Conservation (phyloP, 1,284 basidiomycete genomes). For the Anthracocystis panici-leucophaei region DNA sequence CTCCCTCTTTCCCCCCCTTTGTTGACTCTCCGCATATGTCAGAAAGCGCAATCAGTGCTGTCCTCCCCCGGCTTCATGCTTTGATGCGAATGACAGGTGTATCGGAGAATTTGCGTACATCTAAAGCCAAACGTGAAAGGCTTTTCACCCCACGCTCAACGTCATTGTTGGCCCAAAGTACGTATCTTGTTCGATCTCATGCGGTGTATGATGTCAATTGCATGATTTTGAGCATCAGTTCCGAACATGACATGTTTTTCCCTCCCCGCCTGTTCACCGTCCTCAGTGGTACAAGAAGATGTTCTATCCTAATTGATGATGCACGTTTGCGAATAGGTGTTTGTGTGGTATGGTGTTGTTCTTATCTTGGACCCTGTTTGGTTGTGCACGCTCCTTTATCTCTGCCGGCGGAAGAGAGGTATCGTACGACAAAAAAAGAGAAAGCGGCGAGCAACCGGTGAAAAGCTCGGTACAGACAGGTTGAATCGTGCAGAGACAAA, state of each 20-base stretch:
- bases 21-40: slow-evolving; percentile 2
- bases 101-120: slow-evolving; percentile 18
- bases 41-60: background rate
- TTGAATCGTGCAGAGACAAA: background rate
- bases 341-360: background rate
- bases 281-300: too few species aligned
- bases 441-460: background rate
- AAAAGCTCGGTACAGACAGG: background rate
- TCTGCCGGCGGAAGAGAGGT: slow-evolving; percentile 17
- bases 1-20: background rate
- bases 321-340: background rate
- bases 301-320: too few species aligned
- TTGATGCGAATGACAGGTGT: background rate
- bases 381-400: slow-evolving; percentile 12
- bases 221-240: background rate
- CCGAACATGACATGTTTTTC: background rate
- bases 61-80: background rate
- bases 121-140: background rate
- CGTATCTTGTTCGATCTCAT: background rate
- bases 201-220: slow-evolving; percentile 6
- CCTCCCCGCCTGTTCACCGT: background rate
- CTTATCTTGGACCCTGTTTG: slow-evolving; percentile 6
- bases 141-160: background rate
- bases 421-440: slow-evolving; percentile 19
- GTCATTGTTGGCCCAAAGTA: background rate